These are phyloP conservation scores for Eucalyptus brandiana DNA, from an alignment of 345 rosid species.

Conservation along the genomic window DNA sequence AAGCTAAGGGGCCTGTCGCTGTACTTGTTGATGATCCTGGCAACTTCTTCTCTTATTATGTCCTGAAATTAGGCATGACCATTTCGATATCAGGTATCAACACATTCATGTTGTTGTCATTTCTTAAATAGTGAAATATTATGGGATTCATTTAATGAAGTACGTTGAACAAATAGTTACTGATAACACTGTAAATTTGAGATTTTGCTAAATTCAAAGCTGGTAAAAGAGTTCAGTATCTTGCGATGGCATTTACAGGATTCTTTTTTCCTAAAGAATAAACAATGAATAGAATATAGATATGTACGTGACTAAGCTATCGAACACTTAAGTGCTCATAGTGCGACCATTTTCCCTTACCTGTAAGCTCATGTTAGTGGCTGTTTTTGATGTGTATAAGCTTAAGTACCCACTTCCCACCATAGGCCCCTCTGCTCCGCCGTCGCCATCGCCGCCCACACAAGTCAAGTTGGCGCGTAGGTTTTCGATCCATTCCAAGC, in stretches of 20 bases:
- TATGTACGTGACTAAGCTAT: background rate
- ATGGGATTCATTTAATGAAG: background rate
- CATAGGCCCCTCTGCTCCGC: background rate
- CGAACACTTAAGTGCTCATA: background rate
- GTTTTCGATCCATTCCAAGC: conserved; percentile 6
- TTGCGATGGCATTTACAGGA: background rate
- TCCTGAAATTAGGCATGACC: background rate
- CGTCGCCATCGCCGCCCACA: background rate
- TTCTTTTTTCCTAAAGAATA: background rate
- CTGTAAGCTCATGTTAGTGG: background rate
- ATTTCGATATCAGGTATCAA: background rate
- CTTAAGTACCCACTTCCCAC: conserved; percentile 1
- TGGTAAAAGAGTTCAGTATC: background rate
- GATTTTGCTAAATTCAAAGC: background rate
- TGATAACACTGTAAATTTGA: background rate
- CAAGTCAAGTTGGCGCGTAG: background rate
- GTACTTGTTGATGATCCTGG: background rate
- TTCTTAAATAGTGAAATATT: background rate
- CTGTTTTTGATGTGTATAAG: background rate
- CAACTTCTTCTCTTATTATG: background rate
- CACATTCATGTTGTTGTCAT: background rate
- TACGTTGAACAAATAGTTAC: background rate
- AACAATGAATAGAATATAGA: background rate
- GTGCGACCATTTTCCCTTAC: background rate
- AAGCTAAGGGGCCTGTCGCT: conserved; percentile 66